Evolutionary conservation across 2,329 filamentous ascomycete species (phyloP), one percentile per base, ranked within the genome.

Genomic region (Cercospora berteroae): DNA sequence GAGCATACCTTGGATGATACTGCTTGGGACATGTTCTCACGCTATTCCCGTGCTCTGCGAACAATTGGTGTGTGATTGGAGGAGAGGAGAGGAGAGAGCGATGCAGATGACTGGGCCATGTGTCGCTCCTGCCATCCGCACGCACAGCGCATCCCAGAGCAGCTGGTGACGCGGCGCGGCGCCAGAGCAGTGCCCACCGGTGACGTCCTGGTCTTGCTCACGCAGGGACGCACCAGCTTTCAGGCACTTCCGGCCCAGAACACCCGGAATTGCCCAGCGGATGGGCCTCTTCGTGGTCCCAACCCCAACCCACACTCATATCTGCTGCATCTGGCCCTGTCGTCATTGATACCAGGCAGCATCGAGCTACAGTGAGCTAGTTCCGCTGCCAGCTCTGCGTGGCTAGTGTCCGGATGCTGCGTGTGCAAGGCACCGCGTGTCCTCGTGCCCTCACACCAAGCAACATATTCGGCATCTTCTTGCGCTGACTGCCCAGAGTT

Each of bases 1-100:
- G 9, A 12, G 39, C 64, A 44, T 67, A 70, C 70, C 58, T 69
- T 71, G 31, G 69, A 71, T 16, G 64, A 66, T 31, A 69, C 58
- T 29, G 69, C 69, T 50, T 62, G 44, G n/a, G 69, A 60, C 69
- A 70, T 70, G 42, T 16, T 66, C 5, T 50, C 42, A 27, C 23
- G 23, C 48, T 55, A 25, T 27, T n/a, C 23, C 48, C 48, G 48
- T 55, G 44, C 44, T 13, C 1, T 50, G 52, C 52, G 52, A 29
- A 31, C 20, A 10, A n/a, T 29, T n/a, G 27, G 29, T 27, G 55
- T 31, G 55, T 10, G 55, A 56, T 8, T 27, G 52, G 3, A n/a
- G 13, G 4, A 12, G 29, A 13, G 12, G 12, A 7, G 7, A 25
- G 18, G 1, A n/a, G n/a, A n/a, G n/a, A n/a, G n/a, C 18, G 12